Evolutionary conservation across 164 flowering plant species (phyloP).

Genomic region (Santalum album): DNA sequence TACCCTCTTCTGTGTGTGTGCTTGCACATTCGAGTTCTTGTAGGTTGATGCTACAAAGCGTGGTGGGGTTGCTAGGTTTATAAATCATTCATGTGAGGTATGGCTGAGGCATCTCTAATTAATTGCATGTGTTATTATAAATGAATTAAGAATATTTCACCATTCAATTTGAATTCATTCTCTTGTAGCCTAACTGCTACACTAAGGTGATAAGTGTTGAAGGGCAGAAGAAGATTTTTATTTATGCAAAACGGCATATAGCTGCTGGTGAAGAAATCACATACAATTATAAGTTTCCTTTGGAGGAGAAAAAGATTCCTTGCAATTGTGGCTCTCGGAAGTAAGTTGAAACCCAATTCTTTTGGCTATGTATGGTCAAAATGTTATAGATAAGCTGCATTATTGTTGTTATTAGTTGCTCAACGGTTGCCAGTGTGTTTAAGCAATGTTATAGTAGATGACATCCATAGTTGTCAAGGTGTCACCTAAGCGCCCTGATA

Average conservation of each 20-base stretch:
- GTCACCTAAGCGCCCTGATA: no score
- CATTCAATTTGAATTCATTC: neutral
- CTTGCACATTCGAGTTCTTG: constrained; percentile 9
- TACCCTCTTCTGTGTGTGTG: neutral
- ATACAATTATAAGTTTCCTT: constrained; percentile 94
- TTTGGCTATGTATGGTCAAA: neutral
- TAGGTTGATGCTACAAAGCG: constrained; percentile 99
- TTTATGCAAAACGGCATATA: constrained; percentile 89
- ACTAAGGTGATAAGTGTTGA: constrained; percentile 92
- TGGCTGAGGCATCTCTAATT: neutral
- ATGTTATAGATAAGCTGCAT: neutral
- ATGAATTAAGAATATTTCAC: neutral
- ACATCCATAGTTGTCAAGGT: no score
- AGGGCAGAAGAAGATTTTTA: constrained; percentile 87
- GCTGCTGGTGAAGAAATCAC: constrained; percentile 92
- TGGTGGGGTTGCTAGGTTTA: constrained; percentile 96
- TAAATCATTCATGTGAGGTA: constrained; percentile 99
- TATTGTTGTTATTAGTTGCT: neutral
- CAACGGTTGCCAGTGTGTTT: neutral
- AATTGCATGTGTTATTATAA: neutral
- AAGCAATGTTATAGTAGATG: no score
- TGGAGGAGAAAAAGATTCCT: constrained; percentile 95
- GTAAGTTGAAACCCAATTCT: constrained; percentile 25
- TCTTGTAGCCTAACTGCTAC: constrained; percentile 92
- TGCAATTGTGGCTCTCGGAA: constrained; percentile 89